A percentile compares a stretch with the other conserved stretches of the same genome.
Conservation (phyloP, 106 monocot species). For the Dioscorea alata region DNA sequence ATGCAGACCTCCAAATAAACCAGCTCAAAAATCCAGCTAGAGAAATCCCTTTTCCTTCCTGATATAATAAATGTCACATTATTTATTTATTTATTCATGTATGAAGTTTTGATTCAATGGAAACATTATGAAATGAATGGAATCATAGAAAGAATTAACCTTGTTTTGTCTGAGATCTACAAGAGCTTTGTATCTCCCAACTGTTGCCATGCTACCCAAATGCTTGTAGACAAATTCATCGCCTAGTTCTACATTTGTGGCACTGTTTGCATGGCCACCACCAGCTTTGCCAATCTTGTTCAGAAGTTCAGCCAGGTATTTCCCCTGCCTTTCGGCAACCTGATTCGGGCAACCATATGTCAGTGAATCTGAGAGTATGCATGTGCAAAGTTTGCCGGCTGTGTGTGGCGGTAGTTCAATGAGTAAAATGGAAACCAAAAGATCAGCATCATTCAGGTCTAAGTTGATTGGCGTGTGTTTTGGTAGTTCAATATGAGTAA, state of each 20-base stretch:
- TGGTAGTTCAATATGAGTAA: no score
- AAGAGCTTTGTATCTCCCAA: slow-evolving; percentile 95
- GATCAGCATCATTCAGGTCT: no score
- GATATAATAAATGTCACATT: background rate
- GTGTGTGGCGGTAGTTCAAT: no score
- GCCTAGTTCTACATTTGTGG: slow-evolving; percentile 43
- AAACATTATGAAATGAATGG: background rate
- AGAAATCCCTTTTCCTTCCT: slow-evolving; percentile 79
- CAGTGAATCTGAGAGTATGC: no score
- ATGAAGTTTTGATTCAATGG: background rate
- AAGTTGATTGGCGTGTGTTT: no score
- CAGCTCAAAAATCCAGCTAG: slow-evolving; percentile 87
- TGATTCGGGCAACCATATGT: slow-evolving; percentile 7
- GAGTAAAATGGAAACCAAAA: no score
- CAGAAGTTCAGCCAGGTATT: slow-evolving; percentile 66
- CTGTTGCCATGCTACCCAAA: slow-evolving; percentile 96
- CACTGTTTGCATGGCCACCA: slow-evolving; percentile 56
- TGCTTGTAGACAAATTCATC: slow-evolving; percentile 83
- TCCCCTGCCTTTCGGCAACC: slow-evolving; percentile 98
- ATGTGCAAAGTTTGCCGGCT: no score
- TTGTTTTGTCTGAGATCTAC: slow-evolving; percentile 95
- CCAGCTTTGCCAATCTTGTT: slow-evolving; percentile 62
- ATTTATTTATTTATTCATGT: background rate
- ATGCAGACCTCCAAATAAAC: slow-evolving; percentile 92
- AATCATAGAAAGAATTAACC: slow-evolving; percentile 25